Percentiles rank a stretch among this genome's conserved stretches.
Evolutionary conservation across 805 yeast genomes (phyloP).

Genomic region (Brettanomyces bruxellensis): DNA sequence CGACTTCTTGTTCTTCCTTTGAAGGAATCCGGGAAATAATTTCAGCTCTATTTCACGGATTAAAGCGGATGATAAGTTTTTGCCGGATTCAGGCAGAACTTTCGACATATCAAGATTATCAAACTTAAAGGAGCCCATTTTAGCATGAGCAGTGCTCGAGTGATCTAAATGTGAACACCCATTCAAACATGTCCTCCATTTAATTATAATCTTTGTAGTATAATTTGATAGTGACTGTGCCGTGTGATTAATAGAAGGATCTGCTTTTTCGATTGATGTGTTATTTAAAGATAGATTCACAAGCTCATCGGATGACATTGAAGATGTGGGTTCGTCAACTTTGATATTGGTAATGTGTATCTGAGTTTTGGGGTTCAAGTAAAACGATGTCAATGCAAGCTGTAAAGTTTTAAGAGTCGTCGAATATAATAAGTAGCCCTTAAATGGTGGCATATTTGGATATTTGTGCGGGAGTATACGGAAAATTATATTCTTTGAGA

Average conservation of each 20-base stretch:
- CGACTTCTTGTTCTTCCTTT: not conserved
- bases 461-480: constrained; percentile 49
- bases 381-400: constrained; percentile 42
- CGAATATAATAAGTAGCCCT: constrained; percentile 47
- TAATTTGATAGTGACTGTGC: constrained; percentile 23
- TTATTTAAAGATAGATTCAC: constrained; percentile 18
- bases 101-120: constrained; percentile 13
- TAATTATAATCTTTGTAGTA: constrained; percentile 41
- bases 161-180: constrained; percentile 39
- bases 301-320: constrained; percentile 17
- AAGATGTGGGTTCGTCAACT: constrained; percentile 22
- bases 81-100: constrained; percentile 6
- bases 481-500: constrained; percentile 40
- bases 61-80: not conserved
- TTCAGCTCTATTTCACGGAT: not conserved
- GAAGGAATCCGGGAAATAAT: not conserved
- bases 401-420: constrained; percentile 51
- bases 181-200: constrained; percentile 50
- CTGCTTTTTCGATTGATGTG: constrained; percentile 10
- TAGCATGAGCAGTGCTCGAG: constrained; percentile 17
- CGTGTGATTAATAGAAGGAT: not conserved
- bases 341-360: constrained; percentile 41
- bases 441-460: constrained; percentile 45
- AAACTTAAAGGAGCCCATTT: constrained; percentile 17
- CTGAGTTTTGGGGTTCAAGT: constrained; percentile 42